Percentiles rank a stretch among this genome's conserved stretches.
Conservation (phyloP, 2,329 filamentous ascomycete species). For the Pezicula rhizophila region DNA sequence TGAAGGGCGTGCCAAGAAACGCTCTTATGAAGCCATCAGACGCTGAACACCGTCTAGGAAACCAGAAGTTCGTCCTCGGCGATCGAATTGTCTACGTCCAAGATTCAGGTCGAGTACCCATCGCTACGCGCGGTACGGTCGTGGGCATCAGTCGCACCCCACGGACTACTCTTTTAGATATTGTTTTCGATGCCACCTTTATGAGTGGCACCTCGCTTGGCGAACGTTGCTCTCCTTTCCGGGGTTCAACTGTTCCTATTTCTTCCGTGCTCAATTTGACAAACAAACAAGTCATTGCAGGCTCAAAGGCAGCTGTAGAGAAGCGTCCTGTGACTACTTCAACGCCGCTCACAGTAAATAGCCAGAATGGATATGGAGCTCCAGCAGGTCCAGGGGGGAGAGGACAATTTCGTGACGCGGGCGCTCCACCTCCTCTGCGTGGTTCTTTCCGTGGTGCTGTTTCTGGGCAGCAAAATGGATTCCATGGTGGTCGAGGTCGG, state of each 20-base stretch:
- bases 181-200: constrained; percentile 90
- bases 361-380: constrained; percentile 43
- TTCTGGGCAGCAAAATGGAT: constrained; percentile 37
- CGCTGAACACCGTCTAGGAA: constrained; percentile 85
- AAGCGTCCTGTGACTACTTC: constrained; percentile 42
- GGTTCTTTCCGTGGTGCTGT: constrained; percentile 53
- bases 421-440: constrained; percentile 47
- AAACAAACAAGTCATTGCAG: constrained; percentile 71
- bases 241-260: constrained; percentile 83
- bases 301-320: constrained; percentile 51
- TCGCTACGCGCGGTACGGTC: constrained; percentile 87
- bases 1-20: constrained; percentile 76
- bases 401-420: constrained; percentile 55
- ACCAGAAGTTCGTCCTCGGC: constrained; percentile 77
- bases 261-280: constrained; percentile 86
- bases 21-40: constrained; percentile 90
- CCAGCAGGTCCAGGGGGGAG: constrained; percentile 48
- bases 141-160: constrained; percentile 87
- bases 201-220: constrained; percentile 95
- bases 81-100: constrained; percentile 91
- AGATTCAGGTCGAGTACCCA: constrained; percentile 89
- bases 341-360: constrained; percentile 45
- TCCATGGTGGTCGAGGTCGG: constrained; percentile 32
- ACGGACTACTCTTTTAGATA: constrained; percentile 75
- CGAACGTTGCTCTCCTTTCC: constrained; percentile 86